A percentile compares a stretch with the other conserved stretches of the same genome.
Conservation (phyloP, 2,329 filamentous ascomycete genomes). For the Cyphellophora attinorum region DNA sequence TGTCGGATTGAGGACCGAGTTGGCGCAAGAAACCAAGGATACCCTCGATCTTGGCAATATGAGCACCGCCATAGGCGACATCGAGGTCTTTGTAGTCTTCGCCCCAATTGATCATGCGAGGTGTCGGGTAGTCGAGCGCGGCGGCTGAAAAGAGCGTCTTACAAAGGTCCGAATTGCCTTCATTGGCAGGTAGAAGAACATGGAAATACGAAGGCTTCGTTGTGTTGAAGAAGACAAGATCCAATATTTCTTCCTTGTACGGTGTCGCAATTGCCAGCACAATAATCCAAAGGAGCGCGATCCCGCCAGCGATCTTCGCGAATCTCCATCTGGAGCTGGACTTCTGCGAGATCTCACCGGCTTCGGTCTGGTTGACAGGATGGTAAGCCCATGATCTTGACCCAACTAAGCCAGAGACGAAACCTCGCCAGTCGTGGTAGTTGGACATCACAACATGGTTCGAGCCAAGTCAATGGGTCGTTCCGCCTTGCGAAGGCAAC, state of each 20-base stretch:
- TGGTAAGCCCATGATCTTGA: neutral
- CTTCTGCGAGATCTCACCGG: neutral
- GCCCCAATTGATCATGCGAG: conserved; percentile 42
- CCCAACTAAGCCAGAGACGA: neutral
- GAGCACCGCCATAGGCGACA: conserved; percentile 23
- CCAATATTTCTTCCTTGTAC: neutral
- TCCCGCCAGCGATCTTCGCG: neutral
- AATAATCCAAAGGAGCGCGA: neutral
- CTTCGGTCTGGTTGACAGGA: neutral
- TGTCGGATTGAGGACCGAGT: conserved; percentile 36
- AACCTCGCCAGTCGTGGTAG: neutral
- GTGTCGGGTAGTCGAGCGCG: conserved; percentile 50
- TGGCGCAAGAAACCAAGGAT: conserved; percentile 34
- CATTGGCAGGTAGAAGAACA: conserved; percentile 42
- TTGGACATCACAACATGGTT: neutral
- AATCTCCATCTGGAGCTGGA: neutral
- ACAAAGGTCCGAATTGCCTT: conserved; percentile 44
- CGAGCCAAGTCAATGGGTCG: too few relatives aligned
- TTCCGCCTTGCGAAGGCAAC: too few relatives aligned
- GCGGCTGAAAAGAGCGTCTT: conserved; percentile 48
- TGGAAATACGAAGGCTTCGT: conserved; percentile 35
- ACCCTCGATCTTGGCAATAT: conserved; percentile 31
- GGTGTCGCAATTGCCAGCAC: neutral
- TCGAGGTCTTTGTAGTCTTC: conserved; percentile 19
- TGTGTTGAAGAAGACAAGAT: neutral